These are phyloP conservation scores for Nemania sp. DNA, from an alignment of 2,329 filamentous ascomycete species.

Conservation along the genomic window DNA sequence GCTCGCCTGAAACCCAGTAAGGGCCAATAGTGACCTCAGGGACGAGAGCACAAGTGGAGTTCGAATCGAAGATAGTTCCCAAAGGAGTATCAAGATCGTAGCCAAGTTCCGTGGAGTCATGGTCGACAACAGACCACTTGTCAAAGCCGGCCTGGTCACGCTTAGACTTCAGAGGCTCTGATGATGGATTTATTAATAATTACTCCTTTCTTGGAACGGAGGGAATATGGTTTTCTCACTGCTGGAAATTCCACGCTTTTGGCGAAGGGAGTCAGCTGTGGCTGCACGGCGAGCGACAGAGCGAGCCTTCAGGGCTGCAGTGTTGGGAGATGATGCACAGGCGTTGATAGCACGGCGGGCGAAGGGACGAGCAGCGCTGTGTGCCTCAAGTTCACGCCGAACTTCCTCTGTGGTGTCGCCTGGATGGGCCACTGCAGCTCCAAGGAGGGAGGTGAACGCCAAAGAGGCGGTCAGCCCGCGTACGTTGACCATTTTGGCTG, in stretches of 20 bases:
- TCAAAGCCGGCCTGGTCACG: constrained; percentile 46
- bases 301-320: constrained; percentile 53
- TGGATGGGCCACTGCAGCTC: constrained; percentile 53
- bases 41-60: constrained; percentile 49
- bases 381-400: constrained; percentile 51
- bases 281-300: constrained; percentile 55
- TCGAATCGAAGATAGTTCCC: constrained; percentile 50
- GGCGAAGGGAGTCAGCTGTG: constrained; percentile 52
- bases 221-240: constrained; percentile 36
- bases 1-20: constrained; percentile 53
- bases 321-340: constrained; percentile 53
- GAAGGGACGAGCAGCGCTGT: constrained; percentile 50
- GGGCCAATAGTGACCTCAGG: constrained; percentile 50
- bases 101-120: constrained; percentile 46
- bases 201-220: not conserved
- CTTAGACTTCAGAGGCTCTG: constrained; percentile 47
- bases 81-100: constrained; percentile 54
- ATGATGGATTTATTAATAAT: constrained; percentile 1
- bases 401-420: constrained; percentile 51
- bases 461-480: constrained; percentile 45
- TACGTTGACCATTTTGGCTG: constrained; percentile 46
- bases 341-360: constrained; percentile 54
- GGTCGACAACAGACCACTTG: constrained; percentile 44
- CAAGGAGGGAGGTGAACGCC: constrained; percentile 43
- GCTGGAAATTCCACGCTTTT: constrained; percentile 50